Evolutionary conservation across 345 rosid species (phyloP), one percentile per base, ranked within the genome.

Genomic region (Geranium brycei): DNA sequence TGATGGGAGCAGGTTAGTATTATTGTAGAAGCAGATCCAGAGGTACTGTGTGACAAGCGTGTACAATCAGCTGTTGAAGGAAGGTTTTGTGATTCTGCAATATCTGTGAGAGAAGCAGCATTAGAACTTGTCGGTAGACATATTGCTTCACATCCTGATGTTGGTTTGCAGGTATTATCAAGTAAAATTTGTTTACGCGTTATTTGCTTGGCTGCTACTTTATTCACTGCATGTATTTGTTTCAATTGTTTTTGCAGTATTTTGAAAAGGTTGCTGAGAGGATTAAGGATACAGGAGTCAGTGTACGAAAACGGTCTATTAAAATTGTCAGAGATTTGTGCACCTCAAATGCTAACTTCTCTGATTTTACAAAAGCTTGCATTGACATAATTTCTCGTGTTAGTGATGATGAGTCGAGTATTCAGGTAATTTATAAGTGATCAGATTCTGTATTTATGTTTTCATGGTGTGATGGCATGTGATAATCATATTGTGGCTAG

Each of bases 201-300:
- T 35, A 35, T 35, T 35, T 35, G 5, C 41, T 3, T 35, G 41
- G 41, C 41, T 35, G 10, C 10, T 35, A 35, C 41, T 35, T 35
- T 35, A 35, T 7, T 35, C 41, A 35, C 10, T 35, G 41, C 47
- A 12, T 61, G 19, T 57, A 28, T 65, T 55, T 32, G 32, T 31
- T 35, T 55, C 70, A 66, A 19, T 51, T 65, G 60, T 17, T 61
- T 17, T 69, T 78, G 64, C 82, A 93, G 99, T 93, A 93, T 79
- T 93, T 90, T 85, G 97, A 85, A 82, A 93, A 93, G 79, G 95
- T 93, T 23, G 97, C 99, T 35, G 99, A 93, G 79, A 80, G 99
- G 82, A 87, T 91, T 66, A 93, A 93, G 73, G 99, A 93, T 79
- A 93, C 97, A 62, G 97, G 99, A 71, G 97, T 93, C 61, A 93